A percentile compares a stretch with the other conserved stretches of the same genome.
These are phyloP conservation scores for Phaeosphaeria sp. DNA, from an alignment of 2,329 filamentous ascomycete species.

Conservation along the genomic window DNA sequence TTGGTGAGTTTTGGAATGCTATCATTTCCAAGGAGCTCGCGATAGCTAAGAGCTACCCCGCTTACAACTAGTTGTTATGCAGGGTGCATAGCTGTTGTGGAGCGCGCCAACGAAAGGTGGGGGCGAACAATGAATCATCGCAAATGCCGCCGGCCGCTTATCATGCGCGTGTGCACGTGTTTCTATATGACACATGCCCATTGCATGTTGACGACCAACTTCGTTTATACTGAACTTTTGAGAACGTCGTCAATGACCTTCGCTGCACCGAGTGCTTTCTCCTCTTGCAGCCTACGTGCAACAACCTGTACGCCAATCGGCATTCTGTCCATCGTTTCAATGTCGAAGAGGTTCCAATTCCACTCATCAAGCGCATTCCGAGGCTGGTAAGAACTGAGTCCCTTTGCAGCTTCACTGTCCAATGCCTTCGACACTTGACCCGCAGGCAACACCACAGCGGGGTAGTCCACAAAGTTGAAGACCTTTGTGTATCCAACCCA, in stretches of 20 bases:
- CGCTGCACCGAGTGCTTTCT: constrained; percentile 48
- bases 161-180: constrained; percentile 20
- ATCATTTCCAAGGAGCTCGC: constrained; percentile 2
- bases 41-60: constrained; percentile 19
- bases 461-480: constrained; percentile 69
- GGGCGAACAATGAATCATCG: constrained; percentile 14
- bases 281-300: constrained; percentile 45
- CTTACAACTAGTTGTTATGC: constrained; percentile 7
- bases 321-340: constrained; percentile 45
- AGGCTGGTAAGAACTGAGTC: constrained; percentile 47
- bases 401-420: constrained; percentile 42
- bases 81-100: constrained; percentile 3
- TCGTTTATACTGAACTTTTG: neutral
- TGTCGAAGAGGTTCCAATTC: constrained; percentile 55
- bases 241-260: constrained; percentile 31
- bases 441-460: constrained; percentile 63
- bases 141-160: constrained; percentile 14
- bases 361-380: constrained; percentile 60
- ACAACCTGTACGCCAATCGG: constrained; percentile 47
- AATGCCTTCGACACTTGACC: constrained; percentile 54
- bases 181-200: neutral
- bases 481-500: constrained; percentile 67
- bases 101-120: constrained; percentile 16
- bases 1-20: neutral
- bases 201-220: neutral